Base-by-base conservation (phyloP, 352 stramenopile species). In the Phytopythium litorale region DNA sequence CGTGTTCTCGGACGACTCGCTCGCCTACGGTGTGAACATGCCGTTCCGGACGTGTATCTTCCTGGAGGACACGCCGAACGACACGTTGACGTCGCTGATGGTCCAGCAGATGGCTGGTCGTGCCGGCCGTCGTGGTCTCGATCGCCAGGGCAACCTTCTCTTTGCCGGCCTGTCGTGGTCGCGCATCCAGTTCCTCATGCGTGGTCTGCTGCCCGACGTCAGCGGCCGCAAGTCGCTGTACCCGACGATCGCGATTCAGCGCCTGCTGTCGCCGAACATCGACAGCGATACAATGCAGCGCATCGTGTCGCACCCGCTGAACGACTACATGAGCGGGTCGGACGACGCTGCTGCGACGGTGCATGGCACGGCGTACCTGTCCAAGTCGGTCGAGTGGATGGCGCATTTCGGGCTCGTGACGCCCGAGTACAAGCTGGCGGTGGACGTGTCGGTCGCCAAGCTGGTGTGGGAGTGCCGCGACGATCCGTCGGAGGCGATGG, bases 21-120 rank as follows among this genome's bases (percentile, higher is more conserved):
- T 99, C 45, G 97, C 97, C 8, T 99, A 99, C 72, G 97, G 97
- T 79, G 97, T 99, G 0, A 99, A 99, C 86, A 99, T 99, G 97
- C 97, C 97, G 33, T 99, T 99, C 94, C 92, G 97, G 66, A 98
- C 96, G 28, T 98, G 96, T 70, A 90, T 98, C 58, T 99, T 99
- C 76, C 99, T 96, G 70, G 97, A 98, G 81, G 97, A 99, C 73
- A 98, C 98, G 68, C 89, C 96, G 38, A 70, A 90, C 45, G 81
- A 96, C 33, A 78, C 86, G 40, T 73, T 99, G 62, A 99, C 96
- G 2, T 97, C 97, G 56, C 78, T 99, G 12, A 98, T 99, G 89
- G 97, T 98, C 18, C 97, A 99, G 76, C 97, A 99, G 78, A 99
- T 99, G 97, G 95, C 97, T 78, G 97, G 97, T 73, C 94, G 97